Conservation (phyloP, 805 yeast species). For the Cyberlindnera euphorbiae region DNA sequence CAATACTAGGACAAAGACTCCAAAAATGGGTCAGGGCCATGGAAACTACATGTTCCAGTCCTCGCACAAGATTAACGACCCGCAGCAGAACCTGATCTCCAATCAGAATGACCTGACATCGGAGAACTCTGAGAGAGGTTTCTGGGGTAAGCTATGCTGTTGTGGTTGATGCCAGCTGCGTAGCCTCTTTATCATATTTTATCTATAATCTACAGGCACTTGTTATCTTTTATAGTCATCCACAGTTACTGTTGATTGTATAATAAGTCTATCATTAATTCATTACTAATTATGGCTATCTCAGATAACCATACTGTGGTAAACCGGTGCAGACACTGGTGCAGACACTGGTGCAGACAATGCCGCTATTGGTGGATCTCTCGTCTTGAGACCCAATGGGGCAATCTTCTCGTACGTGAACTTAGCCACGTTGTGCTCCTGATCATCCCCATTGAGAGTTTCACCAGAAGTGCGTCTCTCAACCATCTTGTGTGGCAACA, state of each 20-base stretch:
- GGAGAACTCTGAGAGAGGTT: slow-evolving; percentile 21
- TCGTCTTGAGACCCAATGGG: slow-evolving; percentile 13
- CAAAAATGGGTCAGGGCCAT: slow-evolving; percentile 18
- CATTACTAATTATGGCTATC: too few species aligned
- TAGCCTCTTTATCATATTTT: too few species aligned
- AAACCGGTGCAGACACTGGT: not conserved
- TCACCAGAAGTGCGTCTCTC: slow-evolving; percentile 18
- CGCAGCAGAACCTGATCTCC: slow-evolving; percentile 22
- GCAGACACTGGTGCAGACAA: too few species aligned
- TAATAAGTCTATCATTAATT: not conserved
- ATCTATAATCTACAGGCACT: too few species aligned
- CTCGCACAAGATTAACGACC: slow-evolving; percentile 24
- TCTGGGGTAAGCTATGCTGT: slow-evolving; percentile 25
- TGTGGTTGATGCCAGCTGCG: slow-evolving; percentile 22
- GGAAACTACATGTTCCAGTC: slow-evolving; percentile 24
- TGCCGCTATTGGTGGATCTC: too few species aligned
- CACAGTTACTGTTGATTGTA: not conserved
- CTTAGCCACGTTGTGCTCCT: slow-evolving; percentile 7
- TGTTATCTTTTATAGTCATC: not conserved
- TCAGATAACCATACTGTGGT: not conserved
- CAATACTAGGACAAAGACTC: slow-evolving; percentile 26
- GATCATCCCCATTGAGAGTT: slow-evolving; percentile 14
- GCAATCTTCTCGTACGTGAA: slow-evolving; percentile 22
- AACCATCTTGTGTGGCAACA: not conserved
- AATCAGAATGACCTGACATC: slow-evolving; percentile 23